Percentiles rank a stretch among this genome's conserved stretches.
These are phyloP conservation scores for Epichloe gansuensis DNA, from an alignment of 2,329 filamentous ascomycete genomes.

Conservation along the genomic window DNA sequence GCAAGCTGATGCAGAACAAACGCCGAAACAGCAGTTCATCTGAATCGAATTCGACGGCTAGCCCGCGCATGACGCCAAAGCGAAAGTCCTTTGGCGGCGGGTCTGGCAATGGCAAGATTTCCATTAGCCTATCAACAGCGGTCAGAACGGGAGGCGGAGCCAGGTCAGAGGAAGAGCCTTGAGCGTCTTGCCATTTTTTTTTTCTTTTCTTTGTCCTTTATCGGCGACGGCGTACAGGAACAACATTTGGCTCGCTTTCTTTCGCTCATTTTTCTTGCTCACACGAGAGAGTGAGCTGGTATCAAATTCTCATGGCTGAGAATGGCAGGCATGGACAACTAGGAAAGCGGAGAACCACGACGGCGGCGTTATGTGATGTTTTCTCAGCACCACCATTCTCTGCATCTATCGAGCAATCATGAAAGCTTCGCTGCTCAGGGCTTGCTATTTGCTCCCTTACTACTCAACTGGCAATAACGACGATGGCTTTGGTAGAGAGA, in stretches of 20 bases:
- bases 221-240: slow-evolving; percentile 11
- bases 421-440: not conserved
- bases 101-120: slow-evolving; percentile 37
- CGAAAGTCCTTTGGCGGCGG: slow-evolving; percentile 30
- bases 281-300: not conserved
- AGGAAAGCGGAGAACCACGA: not conserved
- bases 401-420: not conserved
- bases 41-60: slow-evolving; percentile 25
- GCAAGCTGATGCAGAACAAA: slow-evolving; percentile 60
- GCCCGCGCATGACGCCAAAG: slow-evolving; percentile 20
- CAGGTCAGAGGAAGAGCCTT: slow-evolving; percentile 28
- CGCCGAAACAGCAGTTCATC: slow-evolving; percentile 46
- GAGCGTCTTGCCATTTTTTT: not conserved
- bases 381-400: not conserved
- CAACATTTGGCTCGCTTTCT: not conserved
- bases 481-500: not conserved
- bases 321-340: not conserved
- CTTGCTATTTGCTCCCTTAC: not conserved
- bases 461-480: not conserved
- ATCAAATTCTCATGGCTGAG: not conserved
- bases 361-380: not conserved
- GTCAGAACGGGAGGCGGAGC: slow-evolving; percentile 27
- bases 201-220: not conserved
- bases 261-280: not conserved
- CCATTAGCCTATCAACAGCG: slow-evolving; percentile 40